A percentile compares a stretch with the other conserved stretches of the same genome.
Evolutionary conservation across 371 early-diverging fungal species (phyloP).

Genomic region (Lichtheimia ornata): DNA sequence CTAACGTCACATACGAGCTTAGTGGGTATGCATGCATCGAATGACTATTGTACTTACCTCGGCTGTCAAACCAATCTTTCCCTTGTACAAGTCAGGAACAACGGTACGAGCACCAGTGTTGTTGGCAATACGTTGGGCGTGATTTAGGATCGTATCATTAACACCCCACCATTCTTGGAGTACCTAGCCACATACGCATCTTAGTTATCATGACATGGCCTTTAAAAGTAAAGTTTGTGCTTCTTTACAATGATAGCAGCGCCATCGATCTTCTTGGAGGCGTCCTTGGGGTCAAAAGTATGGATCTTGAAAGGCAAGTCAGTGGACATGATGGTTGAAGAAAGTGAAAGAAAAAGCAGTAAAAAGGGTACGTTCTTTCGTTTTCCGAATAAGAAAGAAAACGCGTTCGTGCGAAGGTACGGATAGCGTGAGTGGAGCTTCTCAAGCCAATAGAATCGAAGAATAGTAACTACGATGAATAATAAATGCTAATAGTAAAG

Average conservation of each 20-base stretch:
- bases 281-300: conserved; percentile 18
- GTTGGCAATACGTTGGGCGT: conserved; percentile 52
- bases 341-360: not conserved
- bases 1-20: conserved; percentile 2
- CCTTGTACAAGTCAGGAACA: conserved; percentile 55
- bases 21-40: not conserved
- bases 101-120: conserved; percentile 42
- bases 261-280: conserved; percentile 14
- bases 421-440: no score
- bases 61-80: conserved; percentile 40
- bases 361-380: not conserved
- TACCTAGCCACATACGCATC: conserved; percentile 14
- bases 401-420: not conserved
- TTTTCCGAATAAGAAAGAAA: not conserved
- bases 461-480: no score
- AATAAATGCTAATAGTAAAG: no score
- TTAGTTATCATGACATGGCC: not conserved
- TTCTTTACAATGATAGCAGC: conserved; percentile 30
- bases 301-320: conserved; percentile 21
- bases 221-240: no score
- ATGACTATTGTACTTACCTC: conserved; percentile 17
- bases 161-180: conserved; percentile 47
- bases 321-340: conserved; percentile 10
- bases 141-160: conserved; percentile 41
- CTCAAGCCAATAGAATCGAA: no score